A percentile compares a stretch with the other conserved stretches of the same genome.
phyloP scores from a whole-genome alignment of 2,329 filamentous ascomycete genomes.

The Ophiostoma perfectum region DNA sequence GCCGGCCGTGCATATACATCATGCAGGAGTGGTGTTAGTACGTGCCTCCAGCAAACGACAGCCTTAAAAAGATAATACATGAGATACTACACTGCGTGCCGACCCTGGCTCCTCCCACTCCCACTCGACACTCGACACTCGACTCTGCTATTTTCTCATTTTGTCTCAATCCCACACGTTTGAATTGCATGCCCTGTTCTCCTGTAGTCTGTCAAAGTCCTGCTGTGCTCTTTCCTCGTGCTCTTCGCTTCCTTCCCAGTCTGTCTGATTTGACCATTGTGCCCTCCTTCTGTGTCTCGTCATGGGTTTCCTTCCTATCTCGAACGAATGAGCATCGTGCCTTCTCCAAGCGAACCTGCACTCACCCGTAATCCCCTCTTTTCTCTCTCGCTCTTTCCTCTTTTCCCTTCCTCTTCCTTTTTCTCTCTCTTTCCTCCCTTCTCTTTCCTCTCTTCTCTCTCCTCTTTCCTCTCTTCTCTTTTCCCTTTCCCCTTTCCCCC shows the following conservation, averaged over 20 bases:
- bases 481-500: not conserved
- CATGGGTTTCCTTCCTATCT: slow-evolving; percentile 1
- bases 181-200: no score
- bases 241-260: not conserved
- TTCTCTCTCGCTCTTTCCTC: slow-evolving; percentile 7
- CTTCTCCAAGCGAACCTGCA: slow-evolving; percentile 5
- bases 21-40: slow-evolving; percentile 13
- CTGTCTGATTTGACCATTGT: not conserved
- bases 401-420: not conserved
- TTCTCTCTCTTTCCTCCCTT: not conserved
- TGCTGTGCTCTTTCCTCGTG: not conserved
- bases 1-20: slow-evolving; percentile 9
- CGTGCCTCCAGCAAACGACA: slow-evolving; percentile 10
- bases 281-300: not conserved
- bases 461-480: not conserved
- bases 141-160: not conserved
- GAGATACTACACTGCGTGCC: not conserved
- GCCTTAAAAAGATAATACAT: not conserved
- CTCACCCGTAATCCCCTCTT: slow-evolving; percentile 1
- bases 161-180: not conserved
- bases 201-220: not conserved
- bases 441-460: not conserved
- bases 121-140: not conserved
- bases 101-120: not conserved
- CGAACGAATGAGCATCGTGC: slow-evolving; percentile 8